A percentile compares a stretch with the other conserved stretches of the same genome.
Conservation (phyloP, 164 flowering plant species). For the Taxillus chinensis region DNA sequence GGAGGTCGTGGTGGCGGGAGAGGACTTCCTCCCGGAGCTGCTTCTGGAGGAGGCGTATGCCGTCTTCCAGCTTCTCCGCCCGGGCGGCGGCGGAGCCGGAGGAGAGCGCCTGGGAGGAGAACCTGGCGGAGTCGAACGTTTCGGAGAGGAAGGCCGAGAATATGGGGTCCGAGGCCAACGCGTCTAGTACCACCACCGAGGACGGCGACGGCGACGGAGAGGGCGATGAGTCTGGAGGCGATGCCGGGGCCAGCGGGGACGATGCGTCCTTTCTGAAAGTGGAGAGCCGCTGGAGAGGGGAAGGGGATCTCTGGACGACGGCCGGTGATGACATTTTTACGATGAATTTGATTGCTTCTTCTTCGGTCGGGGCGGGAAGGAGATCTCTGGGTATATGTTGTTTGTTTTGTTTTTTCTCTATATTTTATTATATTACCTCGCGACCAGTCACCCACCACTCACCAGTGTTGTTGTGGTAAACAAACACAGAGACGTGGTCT, state of each 20-base stretch:
- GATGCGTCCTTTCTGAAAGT: conserved; percentile 36
- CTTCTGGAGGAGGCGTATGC: conserved; percentile 64
- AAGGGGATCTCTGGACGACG: conserved; percentile 24
- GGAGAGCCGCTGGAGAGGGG: conserved; percentile 58
- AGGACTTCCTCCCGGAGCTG: conserved; percentile 84
- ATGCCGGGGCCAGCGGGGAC: conserved; percentile 20
- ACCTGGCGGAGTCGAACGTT: conserved; percentile 60
- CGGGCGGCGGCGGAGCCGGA: conserved; percentile 90
- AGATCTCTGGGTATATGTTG: no score
- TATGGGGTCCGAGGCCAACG: conserved; percentile 69
- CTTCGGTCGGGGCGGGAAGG: no score
- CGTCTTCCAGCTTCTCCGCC: conserved; percentile 78
- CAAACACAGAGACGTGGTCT: no score
- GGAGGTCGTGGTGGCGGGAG: conserved; percentile 62
- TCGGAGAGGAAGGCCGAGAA: conserved; percentile 86
- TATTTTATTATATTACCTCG: no score
- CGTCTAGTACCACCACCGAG: conserved; percentile 25
- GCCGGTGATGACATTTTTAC: conserved; percentile 14
- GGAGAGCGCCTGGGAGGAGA: conserved; percentile 91
- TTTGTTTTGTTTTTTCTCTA: no score
- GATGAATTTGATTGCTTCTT: no score
- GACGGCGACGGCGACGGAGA: conserved; percentile 13
- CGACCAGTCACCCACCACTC: no score
- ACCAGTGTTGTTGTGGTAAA: no score
- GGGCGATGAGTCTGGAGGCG: conserved; percentile 9